phyloP scores from a whole-genome alignment of 176 grass and related monocot genomes.

The Cenchrus fungigraminus region DNA sequence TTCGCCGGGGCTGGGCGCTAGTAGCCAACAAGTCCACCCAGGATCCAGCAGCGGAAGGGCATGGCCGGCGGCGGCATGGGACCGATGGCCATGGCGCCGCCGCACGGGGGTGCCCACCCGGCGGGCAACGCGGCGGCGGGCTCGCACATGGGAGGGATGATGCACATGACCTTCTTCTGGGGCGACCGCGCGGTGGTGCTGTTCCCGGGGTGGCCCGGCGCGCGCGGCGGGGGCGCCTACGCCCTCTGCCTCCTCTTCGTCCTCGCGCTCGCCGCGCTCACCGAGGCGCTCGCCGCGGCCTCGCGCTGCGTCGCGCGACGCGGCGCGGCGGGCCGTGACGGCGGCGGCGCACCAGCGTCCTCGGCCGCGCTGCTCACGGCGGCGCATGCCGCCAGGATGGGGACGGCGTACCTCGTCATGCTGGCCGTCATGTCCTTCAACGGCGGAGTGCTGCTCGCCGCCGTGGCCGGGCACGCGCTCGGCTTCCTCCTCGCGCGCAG shows the following conservation, averaged over 20 bases:
- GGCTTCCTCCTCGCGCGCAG: constrained; percentile 73
- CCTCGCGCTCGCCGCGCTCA: constrained; percentile 54
- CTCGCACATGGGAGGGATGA: constrained; percentile 29
- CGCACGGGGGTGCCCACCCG: constrained; percentile 12
- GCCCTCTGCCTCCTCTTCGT: constrained; percentile 69
- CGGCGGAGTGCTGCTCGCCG: constrained; percentile 51
- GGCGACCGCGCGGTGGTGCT: constrained; percentile 55
- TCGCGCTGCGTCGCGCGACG: constrained; percentile 52
- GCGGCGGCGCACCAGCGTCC: not conserved
- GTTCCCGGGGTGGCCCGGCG: constrained; percentile 70
- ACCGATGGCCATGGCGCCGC: constrained; percentile 45
- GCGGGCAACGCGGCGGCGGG: not conserved
- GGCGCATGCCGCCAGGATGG: constrained; percentile 51
- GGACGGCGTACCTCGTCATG: constrained; percentile 54
- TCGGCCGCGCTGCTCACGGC: constrained; percentile 41
- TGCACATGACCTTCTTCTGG: constrained; percentile 82
- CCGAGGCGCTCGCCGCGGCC: constrained; percentile 58
- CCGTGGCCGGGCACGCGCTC: constrained; percentile 59
- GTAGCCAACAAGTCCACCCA: not conserved
- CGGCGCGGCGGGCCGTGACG: not conserved
- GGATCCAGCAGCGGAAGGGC: not conserved
- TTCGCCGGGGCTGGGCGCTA: not conserved
- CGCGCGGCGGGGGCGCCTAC: constrained; percentile 60
- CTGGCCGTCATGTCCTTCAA: constrained; percentile 67
- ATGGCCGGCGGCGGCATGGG: constrained; percentile 49